phyloP scores from a whole-genome alignment of 306 rosid species.

The Alnus rubra region DNA sequence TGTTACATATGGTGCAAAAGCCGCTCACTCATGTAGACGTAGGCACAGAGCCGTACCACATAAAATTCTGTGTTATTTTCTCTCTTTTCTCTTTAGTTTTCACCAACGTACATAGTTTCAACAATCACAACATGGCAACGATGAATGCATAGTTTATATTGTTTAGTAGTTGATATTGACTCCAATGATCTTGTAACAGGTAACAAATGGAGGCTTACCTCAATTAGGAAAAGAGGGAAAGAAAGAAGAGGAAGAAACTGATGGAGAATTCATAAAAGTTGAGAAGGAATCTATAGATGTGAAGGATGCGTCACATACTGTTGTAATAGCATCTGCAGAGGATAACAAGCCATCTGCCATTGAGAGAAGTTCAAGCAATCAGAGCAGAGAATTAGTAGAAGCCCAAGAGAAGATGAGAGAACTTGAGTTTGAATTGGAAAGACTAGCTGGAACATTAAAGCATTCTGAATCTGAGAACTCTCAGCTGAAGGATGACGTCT shows the following conservation, averaged over 20 bases:
- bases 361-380: no score
- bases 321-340: constrained; percentile 23
- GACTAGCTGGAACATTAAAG: constrained; percentile 61
- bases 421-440: constrained; percentile 65
- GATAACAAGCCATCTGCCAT: constrained; percentile 16
- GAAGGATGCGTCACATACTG: constrained; percentile 37
- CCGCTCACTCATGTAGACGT: no score
- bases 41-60: no score
- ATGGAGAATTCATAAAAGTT: constrained; percentile 92
- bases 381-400: constrained; percentile 36
- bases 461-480: constrained; percentile 73
- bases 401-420: constrained; percentile 82
- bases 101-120: no score
- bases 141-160: neutral
- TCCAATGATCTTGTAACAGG: constrained; percentile 39
- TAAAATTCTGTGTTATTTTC: no score
- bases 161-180: neutral
- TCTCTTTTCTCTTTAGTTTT: no score
- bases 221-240: constrained; percentile 42
- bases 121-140: neutral
- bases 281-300: constrained; percentile 70
- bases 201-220: constrained; percentile 46
- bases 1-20: no score
- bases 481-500: constrained; percentile 65
- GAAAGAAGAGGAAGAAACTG: constrained; percentile 90